These are phyloP conservation scores for Athelia psychrophila DNA, from an alignment of 1,284 basidiomycete species.

Conservation along the genomic window DNA sequence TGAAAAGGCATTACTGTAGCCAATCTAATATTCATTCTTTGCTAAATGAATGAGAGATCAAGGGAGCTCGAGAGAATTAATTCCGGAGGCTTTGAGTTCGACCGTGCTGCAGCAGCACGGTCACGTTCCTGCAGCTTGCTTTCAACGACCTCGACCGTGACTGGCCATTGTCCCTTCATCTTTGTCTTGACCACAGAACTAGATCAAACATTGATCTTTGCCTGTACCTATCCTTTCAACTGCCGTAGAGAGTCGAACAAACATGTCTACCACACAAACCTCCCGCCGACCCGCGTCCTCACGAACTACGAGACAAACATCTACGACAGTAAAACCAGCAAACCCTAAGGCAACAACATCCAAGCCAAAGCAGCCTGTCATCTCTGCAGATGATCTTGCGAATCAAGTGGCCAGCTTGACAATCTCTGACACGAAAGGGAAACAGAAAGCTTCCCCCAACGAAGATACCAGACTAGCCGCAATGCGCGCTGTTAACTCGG, in stretches of 20 bases:
- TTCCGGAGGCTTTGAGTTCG: too few relatives aligned
- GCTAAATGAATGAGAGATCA: background rate
- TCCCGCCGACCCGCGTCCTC: background rate
- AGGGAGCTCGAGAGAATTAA: too few relatives aligned
- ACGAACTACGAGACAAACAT: too few relatives aligned
- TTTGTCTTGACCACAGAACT: too few relatives aligned
- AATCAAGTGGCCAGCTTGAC: conserved; percentile 2
- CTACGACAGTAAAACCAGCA: too few relatives aligned
- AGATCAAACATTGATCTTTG: too few relatives aligned
- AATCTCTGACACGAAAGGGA: conserved; percentile 9
- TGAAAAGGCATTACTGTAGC: conserved; percentile 23
- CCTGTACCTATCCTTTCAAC: too few relatives aligned
- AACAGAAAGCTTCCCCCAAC: conserved; percentile 10
- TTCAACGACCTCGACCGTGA: too few relatives aligned
- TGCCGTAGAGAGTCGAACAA: too few relatives aligned
- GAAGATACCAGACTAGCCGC: conserved; percentile 30
- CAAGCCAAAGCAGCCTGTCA: conserved; percentile 6
- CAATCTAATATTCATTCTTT: conserved; percentile 26
- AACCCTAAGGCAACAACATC: conserved; percentile 10
- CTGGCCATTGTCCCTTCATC: too few relatives aligned
- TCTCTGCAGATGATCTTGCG: background rate
- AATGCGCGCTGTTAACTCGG: conserved; percentile 62
- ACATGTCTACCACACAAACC: background rate
- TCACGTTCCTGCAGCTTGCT: too few relatives aligned
- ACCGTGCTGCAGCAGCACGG: background rate